Conservation (phyloP, 78 protist species). For the Cavenderia fasciculata region DNA sequence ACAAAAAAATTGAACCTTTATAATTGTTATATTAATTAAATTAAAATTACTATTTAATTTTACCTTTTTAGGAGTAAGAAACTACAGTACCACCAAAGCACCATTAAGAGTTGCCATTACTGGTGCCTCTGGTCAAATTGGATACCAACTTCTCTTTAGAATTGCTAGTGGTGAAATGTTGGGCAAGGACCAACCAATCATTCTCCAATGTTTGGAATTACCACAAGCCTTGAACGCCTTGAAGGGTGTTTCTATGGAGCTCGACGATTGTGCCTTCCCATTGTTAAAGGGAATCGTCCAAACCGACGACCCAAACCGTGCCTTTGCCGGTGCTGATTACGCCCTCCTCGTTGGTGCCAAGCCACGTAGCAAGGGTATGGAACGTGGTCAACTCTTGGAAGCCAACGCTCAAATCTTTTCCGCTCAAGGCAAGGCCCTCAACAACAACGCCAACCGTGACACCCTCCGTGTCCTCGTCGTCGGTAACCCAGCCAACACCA, state of each 20-base stretch:
- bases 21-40: too few relatives aligned
- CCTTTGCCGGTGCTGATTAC: constrained; percentile 81
- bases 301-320: constrained; percentile 54
- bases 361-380: constrained; percentile 93
- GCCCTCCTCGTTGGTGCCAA: constrained; percentile 94
- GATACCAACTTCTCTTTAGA: constrained; percentile 72
- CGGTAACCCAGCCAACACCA: constrained; percentile 99
- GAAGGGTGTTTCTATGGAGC: constrained; percentile 82
- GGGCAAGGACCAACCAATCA: constrained; percentile 85
- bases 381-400: constrained; percentile 69
- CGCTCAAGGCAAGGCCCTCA: constrained; percentile 87
- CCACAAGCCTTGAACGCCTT: constrained; percentile 79
- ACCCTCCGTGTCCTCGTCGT: constrained; percentile 90
- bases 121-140: constrained; percentile 84
- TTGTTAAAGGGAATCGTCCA: constrained; percentile 76
- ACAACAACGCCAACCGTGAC: constrained; percentile 59
- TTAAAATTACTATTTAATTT: background rate
- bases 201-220: constrained; percentile 78
- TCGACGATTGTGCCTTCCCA: constrained; percentile 85
- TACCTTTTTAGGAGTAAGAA: background rate
- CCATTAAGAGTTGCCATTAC: constrained; percentile 79
- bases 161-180: constrained; percentile 84
- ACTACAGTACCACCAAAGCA: constrained; percentile 5
- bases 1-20: too few relatives aligned
- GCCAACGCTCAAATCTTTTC: constrained; percentile 93